Evolutionary conservation across 768 basidiomycete genomes (phyloP), one percentile per base, ranked within the genome.

Genomic region (Ramaria sp.): DNA sequence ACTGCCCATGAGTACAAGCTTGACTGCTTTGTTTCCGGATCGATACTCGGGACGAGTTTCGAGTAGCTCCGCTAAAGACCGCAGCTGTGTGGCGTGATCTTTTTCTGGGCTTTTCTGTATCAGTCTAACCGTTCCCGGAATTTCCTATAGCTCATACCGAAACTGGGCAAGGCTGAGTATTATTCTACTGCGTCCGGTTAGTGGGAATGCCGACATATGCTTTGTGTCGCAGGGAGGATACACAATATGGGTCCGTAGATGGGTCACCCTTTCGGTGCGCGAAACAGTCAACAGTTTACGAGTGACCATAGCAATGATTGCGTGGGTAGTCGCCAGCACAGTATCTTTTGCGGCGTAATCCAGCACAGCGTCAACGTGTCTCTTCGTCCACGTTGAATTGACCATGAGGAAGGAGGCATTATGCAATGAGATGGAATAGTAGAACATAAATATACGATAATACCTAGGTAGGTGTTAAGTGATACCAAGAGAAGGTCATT

Each of bases 311-410:
- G 42, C 50, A 61, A 63, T 19, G 15, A 66, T 59, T 20, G 49
- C 31, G 60, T 81, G 79, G 3, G 80, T 53, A 59, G 71, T 57
- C 38, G 78, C 76, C 43, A 87, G 68, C 19, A 77, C 59, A 12
- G 67, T 54, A 60, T 87, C 82, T 9, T 38, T 34, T 6, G n/a
- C 17, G 7, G 19, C 19, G 37, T 52, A 52, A 22, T 52, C 72
- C 19, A 96, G 73, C 50, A 96, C 84, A 1, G 80, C 73, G 62
- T 88, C 78, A 60, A 97, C 73, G 64, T 98, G 96, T 42, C 76
- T 77, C 63, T 84, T 82, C 1, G 95, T 98, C 95, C 96, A 98
- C 0, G 88, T 83, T 4, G 92, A 96, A 69, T 98, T 98, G 63
- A 89, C 92, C 90, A 95, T 92, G 46, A 88, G 62, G 69, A 89